Base-by-base conservation (phyloP, 352 stramenopile genomes). In the Pythium oligandrum region DNA sequence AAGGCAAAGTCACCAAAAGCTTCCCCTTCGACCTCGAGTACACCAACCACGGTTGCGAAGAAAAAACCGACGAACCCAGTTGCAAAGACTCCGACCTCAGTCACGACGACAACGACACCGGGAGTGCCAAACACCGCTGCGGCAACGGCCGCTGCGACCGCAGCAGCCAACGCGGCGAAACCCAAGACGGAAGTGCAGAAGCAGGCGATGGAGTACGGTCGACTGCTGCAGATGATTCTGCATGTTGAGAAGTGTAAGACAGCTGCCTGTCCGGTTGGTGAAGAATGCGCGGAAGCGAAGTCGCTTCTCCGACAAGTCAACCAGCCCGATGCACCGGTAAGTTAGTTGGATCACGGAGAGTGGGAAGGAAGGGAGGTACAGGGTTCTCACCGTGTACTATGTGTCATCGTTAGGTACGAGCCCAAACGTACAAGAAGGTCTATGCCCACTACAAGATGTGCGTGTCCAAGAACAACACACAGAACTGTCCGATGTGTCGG, bases 371-470 rank as follows among this genome's bases (percentile, higher is more conserved):
- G n/a, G n/a, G n/a, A n/a, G n/a, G n/a, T n/a, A n/a, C n/a, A n/a
- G n/a, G n/a, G n/a, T n/a, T n/a, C n/a, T n/a, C n/a, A n/a, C n/a
- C n/a, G n/a, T n/a, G n/a, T n/a, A n/a, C n/a, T n/a, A n/a, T n/a
- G n/a, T n/a, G n/a, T n/a, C n/a, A n/a, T n/a, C n/a, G n/a, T n/a
- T n/a, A n/a, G n/a, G n/a, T n/a, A n/a, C n/a, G n/a, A n/a, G 84
- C 82, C 3, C 86, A 90, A 49, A 94, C 84, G 10, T 93, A 88
- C 73, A 88, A 89, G 49, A 80, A 94, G 67, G 77, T 94, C 7
- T 93, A 84, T 32, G 61, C 71, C 0, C 84, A 94, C 61, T 83
- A 88, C 72, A 92, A 94, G 49, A 71, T 79, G 26, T 94, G 84
- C 51, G 3, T 88, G 8, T 68, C 72, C 36, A 91, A 88, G 62